These are phyloP conservation scores for Strobilomyces dryophilus DNA, from an alignment of 768 basidiomycete species.

Conservation along the genomic window DNA sequence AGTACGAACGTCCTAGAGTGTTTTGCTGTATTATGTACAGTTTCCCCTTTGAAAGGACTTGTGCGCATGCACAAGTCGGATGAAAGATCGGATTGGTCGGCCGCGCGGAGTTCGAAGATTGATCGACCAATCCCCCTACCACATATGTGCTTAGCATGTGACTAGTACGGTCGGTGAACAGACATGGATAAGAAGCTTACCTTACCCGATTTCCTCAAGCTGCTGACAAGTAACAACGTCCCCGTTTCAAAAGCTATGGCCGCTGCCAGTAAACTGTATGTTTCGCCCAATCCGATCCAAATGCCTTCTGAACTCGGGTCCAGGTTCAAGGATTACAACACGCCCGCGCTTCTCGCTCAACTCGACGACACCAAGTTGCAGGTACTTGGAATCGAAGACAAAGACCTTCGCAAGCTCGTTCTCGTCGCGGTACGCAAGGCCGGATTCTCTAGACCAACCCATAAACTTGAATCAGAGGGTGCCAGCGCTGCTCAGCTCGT, in stretches of 20 bases:
- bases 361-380: constrained; percentile 60
- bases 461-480: constrained; percentile 16
- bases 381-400: constrained; percentile 54
- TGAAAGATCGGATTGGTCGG: no score
- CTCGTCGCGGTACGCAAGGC: constrained; percentile 59
- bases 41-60: no score
- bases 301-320: constrained; percentile 11
- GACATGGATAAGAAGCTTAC: constrained; percentile 44
- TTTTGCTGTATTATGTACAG: no score
- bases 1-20: no score
- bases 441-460: constrained; percentile 41
- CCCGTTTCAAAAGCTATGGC: constrained; percentile 65
- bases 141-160: not conserved
- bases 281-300: not conserved
- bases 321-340: constrained; percentile 72
- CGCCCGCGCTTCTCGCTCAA: constrained; percentile 49
- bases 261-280: constrained; percentile 66
- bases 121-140: no score
- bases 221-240: constrained; percentile 55
- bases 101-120: no score
- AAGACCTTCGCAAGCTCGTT: constrained; percentile 59
- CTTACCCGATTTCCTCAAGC: constrained; percentile 62
- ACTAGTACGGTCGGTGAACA: not conserved
- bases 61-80: no score
- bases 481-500: not conserved